A percentile compares a stretch with the other conserved stretches of the same genome.
These are phyloP conservation scores for Aureobasidium namibiae DNA, from an alignment of 2,329 filamentous ascomycete species.

Conservation along the genomic window DNA sequence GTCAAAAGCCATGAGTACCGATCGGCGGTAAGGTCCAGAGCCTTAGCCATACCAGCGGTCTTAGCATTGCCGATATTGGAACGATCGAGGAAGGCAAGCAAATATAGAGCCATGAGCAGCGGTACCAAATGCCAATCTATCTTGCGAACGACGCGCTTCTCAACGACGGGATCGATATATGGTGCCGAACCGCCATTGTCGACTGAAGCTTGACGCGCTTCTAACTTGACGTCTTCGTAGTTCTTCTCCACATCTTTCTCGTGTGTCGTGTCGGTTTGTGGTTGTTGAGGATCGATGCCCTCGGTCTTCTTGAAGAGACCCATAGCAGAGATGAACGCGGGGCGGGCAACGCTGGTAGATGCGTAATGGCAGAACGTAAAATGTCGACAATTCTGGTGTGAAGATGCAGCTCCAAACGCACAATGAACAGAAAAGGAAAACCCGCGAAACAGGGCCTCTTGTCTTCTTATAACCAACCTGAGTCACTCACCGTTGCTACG, in stretches of 20 bases:
- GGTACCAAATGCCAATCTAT: slow-evolving; percentile 25
- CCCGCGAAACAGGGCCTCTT: not conserved
- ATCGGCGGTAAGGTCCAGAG: slow-evolving; percentile 39
- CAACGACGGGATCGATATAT: slow-evolving; percentile 12
- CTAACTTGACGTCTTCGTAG: not conserved
- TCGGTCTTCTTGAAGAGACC: slow-evolving; percentile 3
- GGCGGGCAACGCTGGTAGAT: not conserved
- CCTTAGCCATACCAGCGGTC: slow-evolving; percentile 45
- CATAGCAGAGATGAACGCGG: not conserved
- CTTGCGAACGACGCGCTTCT: slow-evolving; percentile 24
- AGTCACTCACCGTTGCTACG: not conserved
- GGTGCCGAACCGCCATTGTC: slow-evolving; percentile 1
- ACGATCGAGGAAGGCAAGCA: slow-evolving; percentile 25
- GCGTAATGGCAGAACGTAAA: not conserved
- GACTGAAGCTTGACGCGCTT: slow-evolving; percentile 1
- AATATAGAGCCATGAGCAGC: slow-evolving; percentile 26
- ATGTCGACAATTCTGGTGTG: not conserved
- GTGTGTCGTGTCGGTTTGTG: not conserved
- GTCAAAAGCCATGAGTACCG: slow-evolving; percentile 45
- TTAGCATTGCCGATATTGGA: slow-evolving; percentile 37
- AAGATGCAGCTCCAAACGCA: too few species aligned
- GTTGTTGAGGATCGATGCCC: not conserved
- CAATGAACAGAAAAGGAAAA: not conserved
- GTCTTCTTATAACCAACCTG: not conserved
- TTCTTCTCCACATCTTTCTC: slow-evolving; percentile 9